These are phyloP conservation scores for Hypoxylon crocopeplum DNA, from an alignment of 495 filamentous ascomycete species.

Conservation along the genomic window DNA sequence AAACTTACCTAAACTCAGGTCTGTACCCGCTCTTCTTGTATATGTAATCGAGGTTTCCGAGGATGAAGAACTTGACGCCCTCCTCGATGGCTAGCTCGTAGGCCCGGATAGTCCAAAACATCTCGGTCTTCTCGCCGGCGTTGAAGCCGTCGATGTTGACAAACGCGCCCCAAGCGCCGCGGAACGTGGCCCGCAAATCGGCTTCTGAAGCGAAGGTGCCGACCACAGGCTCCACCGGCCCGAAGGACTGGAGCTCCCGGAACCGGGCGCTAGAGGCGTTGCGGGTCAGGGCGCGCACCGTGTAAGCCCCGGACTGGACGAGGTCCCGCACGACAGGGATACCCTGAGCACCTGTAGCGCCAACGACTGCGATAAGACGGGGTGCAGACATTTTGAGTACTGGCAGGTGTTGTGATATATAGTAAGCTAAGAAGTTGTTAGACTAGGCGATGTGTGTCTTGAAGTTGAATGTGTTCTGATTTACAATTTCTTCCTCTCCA, in stretches of 20 bases:
- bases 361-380: constrained; percentile 53
- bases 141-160: constrained; percentile 64
- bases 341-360: constrained; percentile 64
- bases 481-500: not conserved
- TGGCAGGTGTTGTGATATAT: not conserved
- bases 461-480: not conserved
- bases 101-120: constrained; percentile 60
- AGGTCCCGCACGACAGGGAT: constrained; percentile 57
- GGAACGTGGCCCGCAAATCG: constrained; percentile 51
- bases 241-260: constrained; percentile 44
- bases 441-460: not conserved
- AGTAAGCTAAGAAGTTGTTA: not conserved
- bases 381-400: constrained; percentile 36
- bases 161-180: constrained; percentile 56
- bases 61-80: constrained; percentile 61
- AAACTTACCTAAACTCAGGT: constrained; percentile 46
- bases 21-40: constrained; percentile 55
- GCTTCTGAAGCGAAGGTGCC: constrained; percentile 56
- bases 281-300: constrained; percentile 58
- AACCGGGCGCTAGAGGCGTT: constrained; percentile 48
- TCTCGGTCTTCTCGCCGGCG: constrained; percentile 59
- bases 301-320: constrained; percentile 48
- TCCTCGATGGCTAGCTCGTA: constrained; percentile 61
- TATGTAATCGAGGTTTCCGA: constrained; percentile 55
- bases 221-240: constrained; percentile 50